These are phyloP conservation scores for Epichloe glyceriae DNA, from an alignment of 2,329 filamentous ascomycete genomes.

Conservation along the genomic window DNA sequence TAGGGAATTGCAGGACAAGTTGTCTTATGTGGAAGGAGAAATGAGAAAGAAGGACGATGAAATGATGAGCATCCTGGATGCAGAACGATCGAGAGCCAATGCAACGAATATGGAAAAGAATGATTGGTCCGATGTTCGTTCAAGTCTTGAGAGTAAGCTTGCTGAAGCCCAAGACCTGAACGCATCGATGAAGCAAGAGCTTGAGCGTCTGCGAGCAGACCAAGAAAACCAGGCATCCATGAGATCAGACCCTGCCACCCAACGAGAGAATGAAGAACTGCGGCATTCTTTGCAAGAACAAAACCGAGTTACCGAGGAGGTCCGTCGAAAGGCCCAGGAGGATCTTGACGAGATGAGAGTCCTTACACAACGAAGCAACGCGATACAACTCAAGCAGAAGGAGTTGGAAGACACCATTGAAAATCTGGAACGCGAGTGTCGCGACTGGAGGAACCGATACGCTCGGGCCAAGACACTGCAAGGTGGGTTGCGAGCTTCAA, in stretches of 20 bases:
- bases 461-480: constrained; percentile 79
- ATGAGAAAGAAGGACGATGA: constrained; percentile 62
- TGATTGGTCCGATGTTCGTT: constrained; percentile 54
- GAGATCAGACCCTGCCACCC: constrained; percentile 39
- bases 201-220: constrained; percentile 59
- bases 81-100: constrained; percentile 40
- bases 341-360: constrained; percentile 83
- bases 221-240: constrained; percentile 11
- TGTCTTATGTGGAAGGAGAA: constrained; percentile 56
- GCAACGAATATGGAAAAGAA: constrained; percentile 50
- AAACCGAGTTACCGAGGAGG: constrained; percentile 73
- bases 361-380: constrained; percentile 67
- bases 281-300: constrained; percentile 57
- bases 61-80: constrained; percentile 44
- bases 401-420: constrained; percentile 63
- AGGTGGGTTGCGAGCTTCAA: constrained; percentile 66
- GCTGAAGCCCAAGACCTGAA: constrained; percentile 65
- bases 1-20: constrained; percentile 57
- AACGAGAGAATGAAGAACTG: constrained; percentile 56
- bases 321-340: constrained; percentile 67
- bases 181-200: constrained; percentile 62
- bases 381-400: constrained; percentile 70
- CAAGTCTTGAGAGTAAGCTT: constrained; percentile 59
- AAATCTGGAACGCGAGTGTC: constrained; percentile 67
- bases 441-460: constrained; percentile 84